Evolutionary conservation across 306 rosid species (phyloP).

Genomic region (Quercus mongolica): DNA sequence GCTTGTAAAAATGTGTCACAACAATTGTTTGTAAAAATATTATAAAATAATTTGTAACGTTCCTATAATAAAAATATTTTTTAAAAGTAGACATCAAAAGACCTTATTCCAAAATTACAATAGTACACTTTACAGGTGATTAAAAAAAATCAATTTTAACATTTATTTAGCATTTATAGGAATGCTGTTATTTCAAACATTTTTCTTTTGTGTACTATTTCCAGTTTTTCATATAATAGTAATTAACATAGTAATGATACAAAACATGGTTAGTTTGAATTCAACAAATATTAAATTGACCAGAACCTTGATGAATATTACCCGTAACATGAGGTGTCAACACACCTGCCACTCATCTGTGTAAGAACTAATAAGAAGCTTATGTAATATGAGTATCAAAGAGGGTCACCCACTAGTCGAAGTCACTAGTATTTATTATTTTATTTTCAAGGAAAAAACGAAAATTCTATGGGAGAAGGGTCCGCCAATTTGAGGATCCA

Average conservation of each 20-base stretch:
- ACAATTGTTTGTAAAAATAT: accelerated
- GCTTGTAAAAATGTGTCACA: too few species aligned
- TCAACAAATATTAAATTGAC: background rate
- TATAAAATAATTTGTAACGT: too few species aligned
- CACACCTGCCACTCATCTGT: background rate
- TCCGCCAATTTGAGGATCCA: background rate
- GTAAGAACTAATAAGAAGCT: background rate
- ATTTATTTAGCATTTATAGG: background rate
- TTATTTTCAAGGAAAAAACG: background rate
- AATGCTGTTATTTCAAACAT: background rate
- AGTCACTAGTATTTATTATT: background rate
- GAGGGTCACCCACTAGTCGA: background rate
- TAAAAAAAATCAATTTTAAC: background rate
- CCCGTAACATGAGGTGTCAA: background rate
- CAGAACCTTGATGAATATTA: background rate
- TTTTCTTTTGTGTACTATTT: background rate
- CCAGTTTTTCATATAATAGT: background rate
- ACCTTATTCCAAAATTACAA: too few species aligned
- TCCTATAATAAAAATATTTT: too few species aligned
- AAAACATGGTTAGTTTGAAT: background rate
- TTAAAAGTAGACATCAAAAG: too few species aligned
- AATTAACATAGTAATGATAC: background rate
- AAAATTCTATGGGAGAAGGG: background rate
- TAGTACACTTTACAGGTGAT: too few species aligned
- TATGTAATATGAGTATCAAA: background rate